Percentiles rank a stretch among this genome's conserved stretches.
Evolutionary conservation across 768 basidiomycete species (phyloP).

Genomic region (Panellus pusillus): DNA sequence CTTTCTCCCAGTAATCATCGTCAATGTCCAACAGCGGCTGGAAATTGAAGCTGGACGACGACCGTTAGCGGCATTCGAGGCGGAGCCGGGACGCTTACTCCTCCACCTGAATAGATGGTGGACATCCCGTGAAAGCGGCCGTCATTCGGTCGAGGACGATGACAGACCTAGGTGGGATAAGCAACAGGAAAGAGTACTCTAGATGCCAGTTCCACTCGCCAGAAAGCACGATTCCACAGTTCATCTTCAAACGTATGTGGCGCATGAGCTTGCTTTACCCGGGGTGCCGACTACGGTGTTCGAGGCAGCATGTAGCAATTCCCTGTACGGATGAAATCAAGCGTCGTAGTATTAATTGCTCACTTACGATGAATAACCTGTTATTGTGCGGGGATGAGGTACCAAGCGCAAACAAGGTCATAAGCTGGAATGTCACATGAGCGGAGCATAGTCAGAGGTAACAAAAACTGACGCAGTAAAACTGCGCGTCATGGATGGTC

Average conservation of each 20-base stretch:
- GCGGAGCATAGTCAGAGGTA: not conserved
- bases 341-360: not conserved
- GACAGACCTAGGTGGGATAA: constrained; percentile 27
- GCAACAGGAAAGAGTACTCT: not conserved
- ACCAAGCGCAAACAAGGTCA: constrained; percentile 37
- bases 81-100: constrained; percentile 35
- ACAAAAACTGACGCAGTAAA: constrained; percentile 36
- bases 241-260: constrained; percentile 40
- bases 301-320: constrained; percentile 48
- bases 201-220: constrained; percentile 26
- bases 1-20: constrained; percentile 59
- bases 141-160: constrained; percentile 31
- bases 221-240: constrained; percentile 48
- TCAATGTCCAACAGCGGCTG: constrained; percentile 50
- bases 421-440: constrained; percentile 26
- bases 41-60: constrained; percentile 44
- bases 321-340: constrained; percentile 20
- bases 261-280: constrained; percentile 28
- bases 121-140: constrained; percentile 47
- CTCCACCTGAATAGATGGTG: constrained; percentile 41
- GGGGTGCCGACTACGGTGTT: constrained; percentile 55
- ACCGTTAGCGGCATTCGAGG: not conserved
- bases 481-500: constrained; percentile 41
- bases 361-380: constrained; percentile 33
- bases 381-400: constrained; percentile 39